Evolutionary conservation across 345 rosid genomes (phyloP).

Genomic region (Salix viminalis): DNA sequence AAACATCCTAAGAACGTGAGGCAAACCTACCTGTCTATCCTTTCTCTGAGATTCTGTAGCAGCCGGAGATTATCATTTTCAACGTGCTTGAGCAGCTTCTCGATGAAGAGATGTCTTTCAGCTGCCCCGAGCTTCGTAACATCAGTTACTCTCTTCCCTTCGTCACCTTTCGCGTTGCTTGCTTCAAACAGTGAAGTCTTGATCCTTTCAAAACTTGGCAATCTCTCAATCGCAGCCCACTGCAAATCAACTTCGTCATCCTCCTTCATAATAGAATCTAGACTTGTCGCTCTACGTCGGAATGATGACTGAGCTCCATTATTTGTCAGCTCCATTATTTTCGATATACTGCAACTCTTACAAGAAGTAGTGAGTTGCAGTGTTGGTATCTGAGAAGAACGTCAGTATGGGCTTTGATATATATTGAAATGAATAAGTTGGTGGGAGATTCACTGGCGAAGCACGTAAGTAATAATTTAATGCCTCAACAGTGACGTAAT

Average conservation of each 20-base stretch:
- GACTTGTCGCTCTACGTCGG: too few species aligned
- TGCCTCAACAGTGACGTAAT: too few species aligned
- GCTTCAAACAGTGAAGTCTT: slow-evolving; percentile 25
- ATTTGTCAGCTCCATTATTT: too few species aligned
- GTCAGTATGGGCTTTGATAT: too few species aligned
- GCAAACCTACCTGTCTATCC: slow-evolving; percentile 35
- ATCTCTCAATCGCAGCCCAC: slow-evolving; percentile 48
- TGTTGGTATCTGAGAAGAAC: too few species aligned
- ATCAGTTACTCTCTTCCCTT: slow-evolving; percentile 23
- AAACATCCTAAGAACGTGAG: too few species aligned
- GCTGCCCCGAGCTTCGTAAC: slow-evolving; percentile 33
- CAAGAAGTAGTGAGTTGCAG: too few species aligned
- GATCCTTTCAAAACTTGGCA: slow-evolving; percentile 28
- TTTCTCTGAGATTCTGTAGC: slow-evolving; percentile 30
- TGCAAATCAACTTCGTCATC: slow-evolving; percentile 32
- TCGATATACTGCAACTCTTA: too few species aligned
- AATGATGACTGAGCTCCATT: too few species aligned
- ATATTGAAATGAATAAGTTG: too few species aligned
- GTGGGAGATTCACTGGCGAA: too few species aligned
- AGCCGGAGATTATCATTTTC: slow-evolving; percentile 41
- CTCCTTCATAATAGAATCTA: neutral
- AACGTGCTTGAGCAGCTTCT: slow-evolving; percentile 30
- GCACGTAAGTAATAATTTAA: too few species aligned
- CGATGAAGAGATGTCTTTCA: slow-evolving; percentile 35
- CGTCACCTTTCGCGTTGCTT: neutral